Base-by-base conservation (phyloP, 192 early-diverging fungal genomes). In the Powellomyces hirtus region DNA sequence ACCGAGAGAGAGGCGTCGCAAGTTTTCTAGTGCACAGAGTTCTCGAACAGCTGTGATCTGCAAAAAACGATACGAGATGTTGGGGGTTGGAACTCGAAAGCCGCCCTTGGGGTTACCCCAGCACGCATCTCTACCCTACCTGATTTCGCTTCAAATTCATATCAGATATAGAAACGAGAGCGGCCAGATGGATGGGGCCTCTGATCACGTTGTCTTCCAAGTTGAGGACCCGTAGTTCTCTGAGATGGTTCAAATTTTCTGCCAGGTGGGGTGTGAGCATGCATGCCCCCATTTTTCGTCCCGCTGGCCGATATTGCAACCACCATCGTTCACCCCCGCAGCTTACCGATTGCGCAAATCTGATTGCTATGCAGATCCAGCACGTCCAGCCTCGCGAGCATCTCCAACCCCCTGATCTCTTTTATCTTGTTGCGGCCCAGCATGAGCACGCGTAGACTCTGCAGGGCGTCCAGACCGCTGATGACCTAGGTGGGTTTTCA, bases 281-380 rank as follows among this genome's bases (percentile, higher is more conserved):
- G n/a, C n/a, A n/a, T n/a, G n/a, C n/a, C n/a, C n/a, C n/a, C n/a
- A n/a, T n/a, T n/a, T n/a, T n/a, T n/a, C n/a, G n/a, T n/a, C n/a
- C n/a, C n/a, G n/a, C n/a, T n/a, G n/a, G n/a, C n/a, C n/a, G n/a
- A n/a, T n/a, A n/a, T n/a, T n/a, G n/a, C n/a, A n/a, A n/a, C n/a
- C n/a, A n/a, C n/a, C n/a, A n/a, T n/a, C n/a, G n/a, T n/a, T n/a
- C n/a, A n/a, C n/a, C n/a, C n/a, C n/a, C n/a, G n/a, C n/a, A n/a
- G n/a, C n/a, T n/a, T n/a, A 80, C 78, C 78, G 52, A 85, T 77
- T 35, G 45, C 67, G 10, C 62, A 42, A 11, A 85, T 83, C 55
- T 66, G 70, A 51, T 85, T 85, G 8, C 55, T 56, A 58, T 85
- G 83, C 36, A 85, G 55, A 65, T 85, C 83, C 1, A 85, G 75